Evolutionary conservation across 2,329 filamentous ascomycete species (phyloP).

Genomic region (Aspergillus tanneri): DNA sequence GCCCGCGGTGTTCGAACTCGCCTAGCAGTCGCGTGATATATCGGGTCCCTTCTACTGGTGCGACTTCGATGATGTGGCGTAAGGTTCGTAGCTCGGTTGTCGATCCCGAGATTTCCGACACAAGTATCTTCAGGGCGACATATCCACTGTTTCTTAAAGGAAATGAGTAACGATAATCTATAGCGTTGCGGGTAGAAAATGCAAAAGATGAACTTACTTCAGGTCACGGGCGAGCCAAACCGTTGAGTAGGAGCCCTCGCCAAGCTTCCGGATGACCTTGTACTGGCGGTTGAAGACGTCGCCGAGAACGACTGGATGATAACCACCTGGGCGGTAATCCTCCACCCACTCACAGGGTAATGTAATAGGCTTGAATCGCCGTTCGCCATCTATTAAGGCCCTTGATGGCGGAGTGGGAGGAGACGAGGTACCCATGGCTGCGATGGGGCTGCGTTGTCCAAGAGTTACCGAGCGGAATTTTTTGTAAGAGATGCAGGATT

Average conservation of each 20-base stretch:
- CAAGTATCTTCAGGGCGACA: conserved; percentile 34
- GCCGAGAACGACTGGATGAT: conserved; percentile 45
- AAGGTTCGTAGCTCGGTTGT: conserved; percentile 20
- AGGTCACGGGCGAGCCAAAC: conserved; percentile 46
- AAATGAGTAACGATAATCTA: conserved; percentile 14
- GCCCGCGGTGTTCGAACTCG: conserved; percentile 28
- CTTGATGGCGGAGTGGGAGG: conserved; percentile 16
- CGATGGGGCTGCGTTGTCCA: conserved; percentile 7
- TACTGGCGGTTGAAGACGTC: conserved; percentile 45
- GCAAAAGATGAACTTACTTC: conserved; percentile 21
- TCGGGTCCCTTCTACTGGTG: conserved; percentile 13
- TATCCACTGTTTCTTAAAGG: conserved; percentile 21
- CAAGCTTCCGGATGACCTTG: conserved; percentile 47
- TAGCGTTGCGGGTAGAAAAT: conserved; percentile 8
- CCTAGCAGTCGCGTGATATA: conserved; percentile 24
- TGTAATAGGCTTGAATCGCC: conserved; percentile 20
- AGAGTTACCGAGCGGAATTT: conserved; percentile 13
- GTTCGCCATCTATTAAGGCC: conserved; percentile 9
- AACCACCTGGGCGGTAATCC: conserved; percentile 43
- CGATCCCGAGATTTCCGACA: conserved; percentile 23
- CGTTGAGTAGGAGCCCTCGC: conserved; percentile 46
- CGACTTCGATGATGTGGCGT: conserved; percentile 18
- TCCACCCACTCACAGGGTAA: conserved; percentile 25
- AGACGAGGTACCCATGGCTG: conserved; percentile 14
- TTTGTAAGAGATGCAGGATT: conserved; percentile 7